Evolutionary conservation across 208 protist genomes (phyloP).

Genomic region (Jaenimonas drosophilae): DNA sequence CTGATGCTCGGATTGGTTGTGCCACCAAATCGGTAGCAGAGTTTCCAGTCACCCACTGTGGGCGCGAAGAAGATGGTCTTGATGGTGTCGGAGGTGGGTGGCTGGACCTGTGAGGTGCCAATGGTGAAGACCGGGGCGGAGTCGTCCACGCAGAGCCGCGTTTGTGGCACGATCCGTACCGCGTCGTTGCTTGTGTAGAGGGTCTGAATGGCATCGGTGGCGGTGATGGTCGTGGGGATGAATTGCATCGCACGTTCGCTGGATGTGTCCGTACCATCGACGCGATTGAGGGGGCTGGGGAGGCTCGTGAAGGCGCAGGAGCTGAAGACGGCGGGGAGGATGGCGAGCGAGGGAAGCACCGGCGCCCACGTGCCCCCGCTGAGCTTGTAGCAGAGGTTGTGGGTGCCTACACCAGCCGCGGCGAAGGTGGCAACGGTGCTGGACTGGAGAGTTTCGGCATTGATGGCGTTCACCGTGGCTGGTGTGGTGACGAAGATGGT

Average conservation of each 20-base stretch:
- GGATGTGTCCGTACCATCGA: conserved; percentile 5
- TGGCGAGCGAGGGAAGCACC: conserved; percentile 33
- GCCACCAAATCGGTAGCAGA: conserved; percentile 80
- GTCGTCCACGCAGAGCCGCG: conserved; percentile 40
- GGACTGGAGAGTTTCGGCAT: conserved; percentile 16
- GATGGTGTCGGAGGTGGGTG: conserved; percentile 4
- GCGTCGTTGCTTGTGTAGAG: conserved; percentile 20
- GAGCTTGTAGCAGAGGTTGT: conserved; percentile 73
- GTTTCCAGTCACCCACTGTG: conserved; percentile 38
- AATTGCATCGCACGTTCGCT: conserved; percentile 71
- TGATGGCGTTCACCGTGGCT: conserved; percentile 25
- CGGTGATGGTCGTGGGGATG: conserved; percentile 36
- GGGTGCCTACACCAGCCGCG: conserved; percentile 13
- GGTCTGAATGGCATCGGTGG: conserved; percentile 4
- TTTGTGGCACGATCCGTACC: conserved; percentile 60
- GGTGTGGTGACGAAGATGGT: conserved; percentile 57
- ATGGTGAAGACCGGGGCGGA: conserved; percentile 36
- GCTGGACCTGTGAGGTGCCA: conserved; percentile 3
- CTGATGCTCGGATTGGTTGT: conserved; percentile 10
- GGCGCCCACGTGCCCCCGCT: conserved; percentile 67
- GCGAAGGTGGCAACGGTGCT: conserved; percentile 43
- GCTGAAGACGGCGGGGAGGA: conserved; percentile 22
- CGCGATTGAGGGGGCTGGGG: conserved; percentile 24
- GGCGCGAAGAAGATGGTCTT: conserved; percentile 46
- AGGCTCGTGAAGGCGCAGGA: conserved; percentile 15